Evolutionary conservation across 2,329 filamentous ascomycete genomes (phyloP).

Genomic region (Pyrenophora tritici-repentis): DNA sequence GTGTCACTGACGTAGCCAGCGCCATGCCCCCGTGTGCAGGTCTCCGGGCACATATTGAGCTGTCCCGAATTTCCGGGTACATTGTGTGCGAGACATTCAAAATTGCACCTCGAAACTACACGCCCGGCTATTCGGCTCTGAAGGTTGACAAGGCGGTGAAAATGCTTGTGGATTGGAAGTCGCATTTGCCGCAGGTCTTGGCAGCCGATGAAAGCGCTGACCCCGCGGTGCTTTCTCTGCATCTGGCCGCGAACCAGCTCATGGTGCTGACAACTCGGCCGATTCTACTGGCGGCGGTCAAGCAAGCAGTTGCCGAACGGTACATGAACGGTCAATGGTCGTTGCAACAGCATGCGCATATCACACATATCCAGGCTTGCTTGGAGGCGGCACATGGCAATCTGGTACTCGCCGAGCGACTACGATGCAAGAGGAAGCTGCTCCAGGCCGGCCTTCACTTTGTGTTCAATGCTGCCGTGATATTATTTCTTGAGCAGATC

Average conservation of each 20-base stretch:
- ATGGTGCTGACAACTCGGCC: conserved; percentile 33
- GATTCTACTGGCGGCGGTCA: conserved; percentile 29
- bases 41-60: conserved; percentile 30
- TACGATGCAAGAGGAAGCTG: conserved; percentile 18
- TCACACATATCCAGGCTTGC: conserved; percentile 20
- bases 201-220: conserved; percentile 19
- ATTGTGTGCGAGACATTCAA: conserved; percentile 36
- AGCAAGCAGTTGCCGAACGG: conserved; percentile 28
- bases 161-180: conserved; percentile 28
- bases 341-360: conserved; percentile 17
- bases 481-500: conserved; percentile 32
- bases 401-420: conserved; percentile 22
- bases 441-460: conserved; percentile 34
- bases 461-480: conserved; percentile 35
- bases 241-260: conserved; percentile 34
- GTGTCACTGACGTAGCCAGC: conserved; percentile 17
- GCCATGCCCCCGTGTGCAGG: conserved; percentile 28
- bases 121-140: conserved; percentile 7
- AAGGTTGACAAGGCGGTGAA: conserved; percentile 26
- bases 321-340: conserved; percentile 18
- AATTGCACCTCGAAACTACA: conserved; percentile 23
- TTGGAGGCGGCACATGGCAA: conserved; percentile 27
- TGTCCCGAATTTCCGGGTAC: conserved; percentile 29
- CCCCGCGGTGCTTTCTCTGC: conserved; percentile 27
- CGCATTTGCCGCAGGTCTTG: conserved; percentile 21